Percentiles rank a stretch among this genome's conserved stretches.
phyloP scores from a whole-genome alignment of 805 yeast species.

The Alloascoidea africana region DNA sequence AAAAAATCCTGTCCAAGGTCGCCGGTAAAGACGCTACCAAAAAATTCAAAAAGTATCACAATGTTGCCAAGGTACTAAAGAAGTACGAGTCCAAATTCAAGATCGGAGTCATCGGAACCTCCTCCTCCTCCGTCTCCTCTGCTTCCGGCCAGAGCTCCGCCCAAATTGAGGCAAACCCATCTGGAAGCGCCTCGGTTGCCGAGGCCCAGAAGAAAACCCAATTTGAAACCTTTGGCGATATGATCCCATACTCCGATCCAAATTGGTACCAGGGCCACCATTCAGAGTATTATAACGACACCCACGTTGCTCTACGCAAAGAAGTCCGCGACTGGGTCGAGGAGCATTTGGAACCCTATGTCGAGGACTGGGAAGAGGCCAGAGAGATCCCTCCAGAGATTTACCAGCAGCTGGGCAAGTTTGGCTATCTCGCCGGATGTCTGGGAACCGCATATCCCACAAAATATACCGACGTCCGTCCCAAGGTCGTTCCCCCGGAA shows the following conservation, averaged over 20 bases:
- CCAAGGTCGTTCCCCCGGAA: constrained; percentile 3
- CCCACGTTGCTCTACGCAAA: constrained; percentile 22
- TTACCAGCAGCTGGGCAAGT: constrained; percentile 2
- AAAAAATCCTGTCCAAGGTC: constrained; percentile 59
- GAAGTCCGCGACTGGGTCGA: constrained; percentile 25
- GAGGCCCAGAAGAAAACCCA: neutral
- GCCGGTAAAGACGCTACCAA: constrained; percentile 71
- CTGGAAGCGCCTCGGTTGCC: neutral
- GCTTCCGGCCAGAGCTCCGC: constrained; percentile 6
- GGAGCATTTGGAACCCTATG: constrained; percentile 21
- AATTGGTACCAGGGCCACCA: constrained; percentile 23
- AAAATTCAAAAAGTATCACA: constrained; percentile 38
- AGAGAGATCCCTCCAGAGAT: constrained; percentile 15
- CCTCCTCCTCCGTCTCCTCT: constrained; percentile 6
- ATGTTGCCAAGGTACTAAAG: constrained; percentile 19
- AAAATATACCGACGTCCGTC: constrained; percentile 3
- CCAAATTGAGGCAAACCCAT: neutral
- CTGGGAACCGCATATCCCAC: constrained; percentile 4
- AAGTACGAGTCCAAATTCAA: constrained; percentile 17
- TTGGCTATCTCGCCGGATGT: constrained; percentile 3
- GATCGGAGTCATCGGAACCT: constrained; percentile 14
- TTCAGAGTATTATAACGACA: constrained; percentile 21
- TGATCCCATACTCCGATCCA: constrained; percentile 24
- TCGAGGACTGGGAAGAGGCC: constrained; percentile 25
- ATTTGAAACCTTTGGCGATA: constrained; percentile 11